Evolutionary conservation across 805 yeast genomes (phyloP).

Genomic region (Candida pseudoglaebosa): DNA sequence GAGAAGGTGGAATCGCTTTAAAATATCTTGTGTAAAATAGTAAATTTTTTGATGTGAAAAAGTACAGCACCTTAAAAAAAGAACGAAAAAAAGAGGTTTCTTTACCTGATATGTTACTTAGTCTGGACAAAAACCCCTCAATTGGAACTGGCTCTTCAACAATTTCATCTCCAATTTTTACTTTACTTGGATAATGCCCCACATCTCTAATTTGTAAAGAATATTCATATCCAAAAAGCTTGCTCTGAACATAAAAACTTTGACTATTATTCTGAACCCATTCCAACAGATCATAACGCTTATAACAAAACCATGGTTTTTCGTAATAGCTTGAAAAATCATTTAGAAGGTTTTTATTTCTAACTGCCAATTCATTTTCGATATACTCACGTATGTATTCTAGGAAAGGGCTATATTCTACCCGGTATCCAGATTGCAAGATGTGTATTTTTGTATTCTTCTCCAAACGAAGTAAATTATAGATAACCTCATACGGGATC

Average conservation of each 20-base stretch:
- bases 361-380: conserved; percentile 23
- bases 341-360: conserved; percentile 7
- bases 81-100: conserved; percentile 30
- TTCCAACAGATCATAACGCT: conserved; percentile 70
- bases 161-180: conserved; percentile 7
- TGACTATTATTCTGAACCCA: conserved; percentile 32
- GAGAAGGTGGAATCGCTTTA: conserved; percentile 61
- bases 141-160: conserved; percentile 62
- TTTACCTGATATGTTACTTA: conserved; percentile 49
- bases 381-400: conserved; percentile 39
- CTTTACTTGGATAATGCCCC: conserved; percentile 32
- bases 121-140: conserved; percentile 73
- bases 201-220: conserved; percentile 59
- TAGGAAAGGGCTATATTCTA: conserved; percentile 23
- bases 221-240: conserved; percentile 32
- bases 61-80: conserved; percentile 55
- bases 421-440: conserved; percentile 20
- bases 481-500: conserved; percentile 40
- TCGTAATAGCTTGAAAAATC: conserved; percentile 13
- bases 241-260: conserved; percentile 24
- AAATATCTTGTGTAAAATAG: conserved; percentile 54
- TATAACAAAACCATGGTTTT: conserved; percentile 50
- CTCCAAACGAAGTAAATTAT: conserved; percentile 13
- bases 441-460: conserved; percentile 9
- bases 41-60: conserved; percentile 57